Evolutionary conservation across 306 rosid genomes (phyloP).

Genomic region (Inga leiocalycina): DNA sequence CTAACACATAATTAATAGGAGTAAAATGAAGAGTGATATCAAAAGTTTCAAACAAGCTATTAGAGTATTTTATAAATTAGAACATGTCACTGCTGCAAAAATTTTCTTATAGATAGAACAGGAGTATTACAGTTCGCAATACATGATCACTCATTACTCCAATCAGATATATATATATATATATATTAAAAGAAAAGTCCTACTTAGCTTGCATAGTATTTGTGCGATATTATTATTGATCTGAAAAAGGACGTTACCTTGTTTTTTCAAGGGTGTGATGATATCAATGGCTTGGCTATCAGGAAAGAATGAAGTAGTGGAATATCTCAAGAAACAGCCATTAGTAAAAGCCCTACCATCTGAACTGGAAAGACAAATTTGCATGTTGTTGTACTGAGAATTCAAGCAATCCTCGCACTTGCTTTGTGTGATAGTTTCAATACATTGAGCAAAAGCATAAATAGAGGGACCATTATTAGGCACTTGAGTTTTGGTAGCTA

Average conservation of each 20-base stretch:
- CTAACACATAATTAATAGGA: too few relatives aligned
- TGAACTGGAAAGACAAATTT: background rate
- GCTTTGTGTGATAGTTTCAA: background rate
- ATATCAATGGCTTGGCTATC: background rate
- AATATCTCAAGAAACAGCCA: background rate
- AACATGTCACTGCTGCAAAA: too few relatives aligned
- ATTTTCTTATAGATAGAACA: too few relatives aligned
- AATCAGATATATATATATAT: too few relatives aligned
- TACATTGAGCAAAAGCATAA: background rate
- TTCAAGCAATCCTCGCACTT: background rate
- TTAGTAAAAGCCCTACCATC: background rate
- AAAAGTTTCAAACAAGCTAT: too few relatives aligned
- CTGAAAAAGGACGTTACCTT: background rate
- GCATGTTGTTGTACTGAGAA: background rate
- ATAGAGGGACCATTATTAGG: background rate
- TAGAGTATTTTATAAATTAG: too few relatives aligned
- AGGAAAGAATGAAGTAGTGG: background rate
- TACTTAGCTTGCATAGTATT: too few relatives aligned
- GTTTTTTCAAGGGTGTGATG: background rate
- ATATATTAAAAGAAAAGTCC: background rate
- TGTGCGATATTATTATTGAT: background rate
- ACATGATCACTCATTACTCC: too few relatives aligned
- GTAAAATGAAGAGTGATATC: too few relatives aligned
- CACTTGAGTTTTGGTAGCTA: background rate
- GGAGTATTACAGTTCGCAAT: too few relatives aligned